Evolutionary conservation across 1,284 basidiomycete species (phyloP).

Genomic region (Termitomyces sp.): DNA sequence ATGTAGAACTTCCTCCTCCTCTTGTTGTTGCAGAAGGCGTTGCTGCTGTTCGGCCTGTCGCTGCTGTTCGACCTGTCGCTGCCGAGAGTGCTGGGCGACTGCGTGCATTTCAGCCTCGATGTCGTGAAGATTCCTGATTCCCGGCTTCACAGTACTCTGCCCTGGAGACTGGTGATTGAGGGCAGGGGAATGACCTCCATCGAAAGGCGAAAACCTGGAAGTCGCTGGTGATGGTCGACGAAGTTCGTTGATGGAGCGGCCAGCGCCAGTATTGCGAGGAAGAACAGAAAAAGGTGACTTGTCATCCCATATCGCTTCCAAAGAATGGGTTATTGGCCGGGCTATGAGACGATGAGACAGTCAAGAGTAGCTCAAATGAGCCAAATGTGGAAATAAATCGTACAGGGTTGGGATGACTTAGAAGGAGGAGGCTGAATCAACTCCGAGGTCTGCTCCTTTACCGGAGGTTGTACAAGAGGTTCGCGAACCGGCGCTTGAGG

Average conservation of each 20-base stretch:
- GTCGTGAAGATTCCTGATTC: slow-evolving; percentile 81
- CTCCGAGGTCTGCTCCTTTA: slow-evolving; percentile 18
- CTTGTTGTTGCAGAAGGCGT: slow-evolving; percentile 33
- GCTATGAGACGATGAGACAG: slow-evolving; percentile 26
- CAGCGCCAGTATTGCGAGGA: slow-evolving; percentile 47
- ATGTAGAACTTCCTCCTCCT: slow-evolving; percentile 36
- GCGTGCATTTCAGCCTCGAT: slow-evolving; percentile 89
- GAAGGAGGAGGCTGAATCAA: slow-evolving; percentile 7
- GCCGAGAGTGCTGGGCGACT: slow-evolving; percentile 41
- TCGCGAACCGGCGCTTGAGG: background rate
- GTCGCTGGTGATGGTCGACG: slow-evolving; percentile 26
- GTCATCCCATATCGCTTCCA: slow-evolving; percentile 77
- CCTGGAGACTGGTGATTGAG: slow-evolving; percentile 27
- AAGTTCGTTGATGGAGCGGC: slow-evolving; percentile 29
- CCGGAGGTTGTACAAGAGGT: background rate
- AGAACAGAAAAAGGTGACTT: slow-evolving; percentile 69
- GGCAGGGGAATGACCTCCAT: slow-evolving; percentile 25
- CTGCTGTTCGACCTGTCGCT: slow-evolving; percentile 27
- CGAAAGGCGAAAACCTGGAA: slow-evolving; percentile 32
- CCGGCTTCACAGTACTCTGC: slow-evolving; percentile 35
- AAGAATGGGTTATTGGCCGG: slow-evolving; percentile 41
- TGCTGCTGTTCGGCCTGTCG: slow-evolving; percentile 31
- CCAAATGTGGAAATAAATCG: slow-evolving; percentile 17
- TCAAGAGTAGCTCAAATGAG: slow-evolving; percentile 19
- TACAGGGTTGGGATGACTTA: slow-evolving; percentile 25